phyloP scores from a whole-genome alignment of 2,329 filamentous ascomycete species.

The Aureobasidium pullulans region DNA sequence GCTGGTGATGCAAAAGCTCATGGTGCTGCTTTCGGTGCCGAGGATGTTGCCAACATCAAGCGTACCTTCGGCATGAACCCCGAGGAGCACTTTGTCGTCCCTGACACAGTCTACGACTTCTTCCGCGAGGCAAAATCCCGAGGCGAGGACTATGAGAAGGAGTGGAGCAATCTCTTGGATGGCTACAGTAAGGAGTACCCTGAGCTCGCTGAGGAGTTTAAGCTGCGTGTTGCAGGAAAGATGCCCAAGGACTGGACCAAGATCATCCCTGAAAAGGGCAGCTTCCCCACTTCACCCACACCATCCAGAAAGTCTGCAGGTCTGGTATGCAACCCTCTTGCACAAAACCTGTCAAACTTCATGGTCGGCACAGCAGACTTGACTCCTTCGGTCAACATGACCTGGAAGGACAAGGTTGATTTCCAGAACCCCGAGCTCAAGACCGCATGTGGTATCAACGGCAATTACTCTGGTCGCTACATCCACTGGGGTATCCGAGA shows the following conservation, averaged over 20 bases:
- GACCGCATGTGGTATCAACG: conserved; percentile 43
- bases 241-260: conserved; percentile 42
- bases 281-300: conserved; percentile 41
- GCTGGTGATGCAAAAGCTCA: conserved; percentile 50
- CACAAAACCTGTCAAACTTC: conserved; percentile 26
- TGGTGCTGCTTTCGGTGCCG: conserved; percentile 49
- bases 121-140: conserved; percentile 42
- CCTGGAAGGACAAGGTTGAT: conserved; percentile 40
- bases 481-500: conserved; percentile 55
- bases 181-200: conserved; percentile 40
- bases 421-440: conserved; percentile 37
- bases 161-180: conserved; percentile 43
- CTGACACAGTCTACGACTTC: conserved; percentile 44
- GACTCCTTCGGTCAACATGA: conserved; percentile 31
- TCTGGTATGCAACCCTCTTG: conserved; percentile 32
- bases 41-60: conserved; percentile 52
- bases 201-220: conserved; percentile 44
- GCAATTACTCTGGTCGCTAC: conserved; percentile 43
- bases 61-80: conserved; percentile 43
- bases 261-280: conserved; percentile 40
- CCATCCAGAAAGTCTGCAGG: conserved; percentile 45
- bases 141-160: conserved; percentile 40
- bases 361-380: conserved; percentile 33
- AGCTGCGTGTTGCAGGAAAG: conserved; percentile 40
- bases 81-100: conserved; percentile 28